Base-by-base conservation (phyloP, 208 protist genomes). In the Lotmaria passim region DNA sequence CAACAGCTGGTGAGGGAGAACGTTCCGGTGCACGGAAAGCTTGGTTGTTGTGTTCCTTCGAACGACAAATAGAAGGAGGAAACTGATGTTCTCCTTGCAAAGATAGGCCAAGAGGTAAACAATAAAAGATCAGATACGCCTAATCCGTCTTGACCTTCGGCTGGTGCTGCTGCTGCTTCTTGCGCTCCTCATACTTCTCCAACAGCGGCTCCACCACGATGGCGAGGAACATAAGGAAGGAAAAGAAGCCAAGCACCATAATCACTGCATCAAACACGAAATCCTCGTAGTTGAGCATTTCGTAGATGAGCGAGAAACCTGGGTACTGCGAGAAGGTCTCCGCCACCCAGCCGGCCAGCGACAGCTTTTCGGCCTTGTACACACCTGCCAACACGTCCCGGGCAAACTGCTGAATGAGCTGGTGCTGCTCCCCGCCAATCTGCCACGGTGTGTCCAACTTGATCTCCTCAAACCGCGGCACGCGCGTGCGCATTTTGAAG, bases 201-300 rank as follows among this genome's bases (percentile, higher is more conserved):
- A 87, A 81, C n/a, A 84, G 56, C 47, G 88, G 88, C 67, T 94
- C 88, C 26, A 78, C 78, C 17, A 87, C 75, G 38, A 87, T 19
- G n/a, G 69, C 85, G 14, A 94, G 44, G 33, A 85, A 77, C 60
- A 88, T 73, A 34, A 88, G 70, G 60, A 90, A 87, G 28, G 31
- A 43, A 58, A 93, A 92, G 62, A 95, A 90, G 10, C 62, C 28
- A n/a, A 86, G 47, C 2, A 79, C 79, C 53, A 79, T 80, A 14
- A 90, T 53, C 21, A 91, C 75, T 8, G 75, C 46, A 12, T 94
- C 73, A 39, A 96, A 89, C 17, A 87, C 67, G 11, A 78, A 79
- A 53, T 96, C 91, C 17, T 96, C 86, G 66, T 93, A 94, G 26
- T 73, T 63, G 3, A 93, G 62, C 17, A 70, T 26, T 23, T 65